phyloP scores from a whole-genome alignment of 2,329 filamentous ascomycete species.

The Colletotrichum sp. region DNA sequence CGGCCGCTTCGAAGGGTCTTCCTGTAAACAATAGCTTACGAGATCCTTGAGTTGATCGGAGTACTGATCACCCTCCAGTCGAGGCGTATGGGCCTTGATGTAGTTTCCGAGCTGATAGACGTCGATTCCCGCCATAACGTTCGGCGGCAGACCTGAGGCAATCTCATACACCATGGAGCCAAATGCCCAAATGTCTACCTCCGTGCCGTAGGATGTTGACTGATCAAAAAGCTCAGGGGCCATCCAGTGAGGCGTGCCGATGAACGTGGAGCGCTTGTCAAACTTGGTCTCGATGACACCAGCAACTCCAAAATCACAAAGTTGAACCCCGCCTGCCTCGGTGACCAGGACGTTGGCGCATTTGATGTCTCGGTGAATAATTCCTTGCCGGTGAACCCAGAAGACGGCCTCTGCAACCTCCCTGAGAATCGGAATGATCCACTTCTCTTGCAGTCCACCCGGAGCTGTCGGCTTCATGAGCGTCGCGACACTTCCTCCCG shows the following conservation, averaged over 20 bases:
- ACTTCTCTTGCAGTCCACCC: constrained; percentile 71
- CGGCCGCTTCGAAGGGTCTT: constrained; percentile 71
- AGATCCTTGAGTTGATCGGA: constrained; percentile 72
- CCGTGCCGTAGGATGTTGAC: constrained; percentile 69
- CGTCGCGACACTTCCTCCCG: constrained; percentile 81
- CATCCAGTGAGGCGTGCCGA: constrained; percentile 88
- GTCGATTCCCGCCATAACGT: constrained; percentile 61
- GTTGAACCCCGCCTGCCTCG: constrained; percentile 77
- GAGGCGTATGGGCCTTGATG: constrained; percentile 66
- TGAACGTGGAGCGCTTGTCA: constrained; percentile 80
- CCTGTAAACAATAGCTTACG: constrained; percentile 74
- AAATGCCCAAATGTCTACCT: constrained; percentile 85
- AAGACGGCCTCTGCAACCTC: constrained; percentile 70
- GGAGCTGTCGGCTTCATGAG: constrained; percentile 72
- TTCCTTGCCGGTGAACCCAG: constrained; percentile 72
- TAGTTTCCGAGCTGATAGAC: constrained; percentile 54
- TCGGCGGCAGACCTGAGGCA: constrained; percentile 78
- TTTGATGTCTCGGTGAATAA: constrained; percentile 76
- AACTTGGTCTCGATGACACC: constrained; percentile 77
- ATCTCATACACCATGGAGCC: constrained; percentile 84
- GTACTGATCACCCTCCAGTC: constrained; percentile 74
- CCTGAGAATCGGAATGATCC: constrained; percentile 70
- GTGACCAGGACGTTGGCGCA: constrained; percentile 82
- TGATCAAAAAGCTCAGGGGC: constrained; percentile 77
- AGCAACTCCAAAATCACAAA: constrained; percentile 86